Base-by-base conservation (phyloP, 148 eudicot species). In the Polygonum aviculare region DNA sequence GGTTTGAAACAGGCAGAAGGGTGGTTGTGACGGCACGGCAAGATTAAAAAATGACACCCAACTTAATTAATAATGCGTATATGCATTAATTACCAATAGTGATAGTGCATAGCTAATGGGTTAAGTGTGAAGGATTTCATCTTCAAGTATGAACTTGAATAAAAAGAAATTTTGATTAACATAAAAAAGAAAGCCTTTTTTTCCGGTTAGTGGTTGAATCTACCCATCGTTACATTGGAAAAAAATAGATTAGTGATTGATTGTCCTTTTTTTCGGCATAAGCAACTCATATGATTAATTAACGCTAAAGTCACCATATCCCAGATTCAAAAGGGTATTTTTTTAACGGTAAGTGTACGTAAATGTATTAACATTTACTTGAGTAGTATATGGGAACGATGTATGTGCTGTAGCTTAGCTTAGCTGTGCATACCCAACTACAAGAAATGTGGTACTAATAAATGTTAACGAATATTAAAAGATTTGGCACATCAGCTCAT, bases 1-100 rank as follows among this genome's bases (percentile, higher is more conserved):
- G 7, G 39, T 31, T 63, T 63, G 38, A n/a, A 12, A 63, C 69
- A 63, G 33, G 1, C 38, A 15, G 38, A 35, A 67, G 72, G 72
- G 72, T 67, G 35, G 72, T 36, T 35, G 72, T 36, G 72, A 67
- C 72, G 72, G 72, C 72, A 67, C 72, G 72, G 72, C 72, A 67
- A 35, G 14, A 36, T 67, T 67, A 4, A 38, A 67, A 67, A 67
- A 36, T 35, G 72, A 67, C 72, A 67, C 44, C 72, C 72, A 67
- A 36, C 72, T 67, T 36, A 67, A 15, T 67, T 67, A 67, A 3
- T 14, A 36, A 36, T 67, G 45, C 19, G 31, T 26, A 26, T 26
- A 10, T 67, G 45, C 72, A 63, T 31, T 63, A 31, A 63, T 44
- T 44, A 44, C 10, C 47, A 6, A 44, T 44, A 44, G 9, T 41